Percentiles rank a stretch among this genome's conserved stretches.
phyloP scores from a whole-genome alignment of 352 stramenopile species.

The Pythium oligandrum region DNA sequence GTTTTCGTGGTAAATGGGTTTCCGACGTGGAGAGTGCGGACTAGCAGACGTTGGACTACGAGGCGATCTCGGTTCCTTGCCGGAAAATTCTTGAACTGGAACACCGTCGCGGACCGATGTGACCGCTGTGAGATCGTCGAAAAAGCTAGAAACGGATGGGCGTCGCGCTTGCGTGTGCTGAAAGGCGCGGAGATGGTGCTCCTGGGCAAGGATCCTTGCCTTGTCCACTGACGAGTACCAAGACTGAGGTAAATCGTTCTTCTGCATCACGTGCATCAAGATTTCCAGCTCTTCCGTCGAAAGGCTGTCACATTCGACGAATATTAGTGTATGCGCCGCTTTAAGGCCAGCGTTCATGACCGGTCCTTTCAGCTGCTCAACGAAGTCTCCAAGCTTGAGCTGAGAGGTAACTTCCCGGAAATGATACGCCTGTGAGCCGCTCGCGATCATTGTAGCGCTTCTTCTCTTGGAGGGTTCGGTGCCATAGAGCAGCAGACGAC shows the following conservation, averaged over 20 bases:
- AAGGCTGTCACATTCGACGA: conserved; percentile 51
- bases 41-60: too few relatives aligned
- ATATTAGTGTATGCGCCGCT: conserved; percentile 45
- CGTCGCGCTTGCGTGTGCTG: conserved; percentile 13
- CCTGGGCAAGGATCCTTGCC: conserved; percentile 35
- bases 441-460: conserved; percentile 43
- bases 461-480: conserved; percentile 33
- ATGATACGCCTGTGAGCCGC: conserved; percentile 45
- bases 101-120: conserved; percentile 12
- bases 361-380: conserved; percentile 40
- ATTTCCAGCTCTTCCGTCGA: conserved; percentile 25
- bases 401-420: conserved; percentile 38
- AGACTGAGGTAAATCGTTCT: conserved; percentile 34
- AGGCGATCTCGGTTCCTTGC: too few relatives aligned
- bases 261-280: conserved; percentile 34
- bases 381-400: conserved; percentile 26
- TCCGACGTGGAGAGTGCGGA: conserved; percentile 3
- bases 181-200: conserved; percentile 27
- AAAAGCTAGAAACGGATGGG: conserved; percentile 14
- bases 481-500: conserved; percentile 38
- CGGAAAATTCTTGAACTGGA: background rate
- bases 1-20: conserved; percentile 45
- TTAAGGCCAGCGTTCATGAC: conserved; percentile 47
- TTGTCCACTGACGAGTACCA: conserved; percentile 50
- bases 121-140: conserved; percentile 15